A percentile compares a stretch with the other conserved stretches of the same genome.
phyloP scores from a whole-genome alignment of 768 basidiomycete species.

The Mycena albidolilacea region DNA sequence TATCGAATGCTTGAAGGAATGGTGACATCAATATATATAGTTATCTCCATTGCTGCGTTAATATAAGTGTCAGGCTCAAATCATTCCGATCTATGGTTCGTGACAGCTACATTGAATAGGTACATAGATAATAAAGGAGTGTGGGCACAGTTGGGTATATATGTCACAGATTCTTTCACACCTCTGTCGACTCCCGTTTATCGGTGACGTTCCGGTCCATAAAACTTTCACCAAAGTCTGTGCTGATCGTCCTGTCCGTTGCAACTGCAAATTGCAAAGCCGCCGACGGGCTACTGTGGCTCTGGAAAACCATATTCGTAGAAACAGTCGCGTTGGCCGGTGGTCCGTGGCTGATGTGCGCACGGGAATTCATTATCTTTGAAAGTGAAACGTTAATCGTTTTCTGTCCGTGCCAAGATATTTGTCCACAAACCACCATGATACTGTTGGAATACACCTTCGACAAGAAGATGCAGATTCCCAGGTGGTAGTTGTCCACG shows the following conservation, averaged over 20 bases:
- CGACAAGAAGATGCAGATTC: conserved; percentile 36
- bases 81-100: too few relatives aligned
- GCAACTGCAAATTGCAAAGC: not conserved
- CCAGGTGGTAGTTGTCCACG: conserved; percentile 40
- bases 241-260: not conserved
- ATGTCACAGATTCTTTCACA: too few relatives aligned
- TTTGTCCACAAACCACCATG: not conserved
- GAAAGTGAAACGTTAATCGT: not conserved
- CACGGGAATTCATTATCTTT: conserved; percentile 29
- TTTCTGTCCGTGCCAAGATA: not conserved
- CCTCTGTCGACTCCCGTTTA: too few relatives aligned
- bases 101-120: too few relatives aligned
- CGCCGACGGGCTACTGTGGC: not conserved
- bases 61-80: too few relatives aligned
- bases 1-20: too few relatives aligned
- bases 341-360: not conserved
- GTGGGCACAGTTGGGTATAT: too few relatives aligned
- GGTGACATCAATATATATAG: too few relatives aligned
- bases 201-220: too few relatives aligned
- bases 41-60: too few relatives aligned
- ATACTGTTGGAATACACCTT: conserved; percentile 44
- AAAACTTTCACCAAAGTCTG: not conserved
- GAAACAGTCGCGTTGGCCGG: not conserved
- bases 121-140: too few relatives aligned
- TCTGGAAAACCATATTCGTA: not conserved